A percentile compares a stretch with the other conserved stretches of the same genome.
Evolutionary conservation across 2,329 filamentous ascomycete species (phyloP).

Genomic region (Cercospora sp.): DNA sequence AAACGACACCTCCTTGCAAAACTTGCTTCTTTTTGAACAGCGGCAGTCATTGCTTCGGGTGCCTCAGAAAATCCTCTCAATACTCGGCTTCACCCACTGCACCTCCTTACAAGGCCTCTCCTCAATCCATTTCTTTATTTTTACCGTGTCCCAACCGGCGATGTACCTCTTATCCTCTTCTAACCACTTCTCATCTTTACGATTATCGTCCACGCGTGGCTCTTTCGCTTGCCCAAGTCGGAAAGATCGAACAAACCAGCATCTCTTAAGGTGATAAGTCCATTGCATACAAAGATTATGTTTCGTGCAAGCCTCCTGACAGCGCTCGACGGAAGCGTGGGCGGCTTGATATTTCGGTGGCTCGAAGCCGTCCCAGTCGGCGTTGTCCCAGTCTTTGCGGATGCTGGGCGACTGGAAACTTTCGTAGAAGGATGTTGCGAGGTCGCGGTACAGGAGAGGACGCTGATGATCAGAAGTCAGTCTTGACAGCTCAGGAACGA

Average conservation of each 20-base stretch:
- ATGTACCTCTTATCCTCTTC: conserved; percentile 41
- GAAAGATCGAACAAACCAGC: conserved; percentile 38
- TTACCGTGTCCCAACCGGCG: conserved; percentile 42
- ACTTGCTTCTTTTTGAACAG: too few relatives aligned
- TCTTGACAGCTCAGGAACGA: not conserved
- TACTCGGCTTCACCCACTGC: conserved; percentile 43
- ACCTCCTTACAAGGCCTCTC: conserved; percentile 41
- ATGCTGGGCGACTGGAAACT: conserved; percentile 19
- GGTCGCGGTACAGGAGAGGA: conserved; percentile 34
- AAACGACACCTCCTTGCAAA: too few relatives aligned
- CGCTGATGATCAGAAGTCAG: conserved; percentile 6
- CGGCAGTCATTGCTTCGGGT: not conserved
- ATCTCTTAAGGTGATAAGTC: conserved; percentile 30
- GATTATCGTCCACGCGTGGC: conserved; percentile 29
- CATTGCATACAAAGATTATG: conserved; percentile 41
- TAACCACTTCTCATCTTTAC: conserved; percentile 31
- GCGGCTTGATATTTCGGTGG: conserved; percentile 31
- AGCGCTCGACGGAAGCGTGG: conserved; percentile 38
- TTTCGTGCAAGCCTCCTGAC: conserved; percentile 50
- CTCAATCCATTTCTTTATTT: conserved; percentile 40
- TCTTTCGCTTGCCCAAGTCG: conserved; percentile 42
- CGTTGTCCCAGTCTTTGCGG: conserved; percentile 40
- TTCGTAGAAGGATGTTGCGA: conserved; percentile 35
- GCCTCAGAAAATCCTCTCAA: conserved; percentile 28
- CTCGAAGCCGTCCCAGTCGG: conserved; percentile 37